Conservation (phyloP, 108 stramenopile genomes). For the Cyclostephanos tholiformis region DNA sequence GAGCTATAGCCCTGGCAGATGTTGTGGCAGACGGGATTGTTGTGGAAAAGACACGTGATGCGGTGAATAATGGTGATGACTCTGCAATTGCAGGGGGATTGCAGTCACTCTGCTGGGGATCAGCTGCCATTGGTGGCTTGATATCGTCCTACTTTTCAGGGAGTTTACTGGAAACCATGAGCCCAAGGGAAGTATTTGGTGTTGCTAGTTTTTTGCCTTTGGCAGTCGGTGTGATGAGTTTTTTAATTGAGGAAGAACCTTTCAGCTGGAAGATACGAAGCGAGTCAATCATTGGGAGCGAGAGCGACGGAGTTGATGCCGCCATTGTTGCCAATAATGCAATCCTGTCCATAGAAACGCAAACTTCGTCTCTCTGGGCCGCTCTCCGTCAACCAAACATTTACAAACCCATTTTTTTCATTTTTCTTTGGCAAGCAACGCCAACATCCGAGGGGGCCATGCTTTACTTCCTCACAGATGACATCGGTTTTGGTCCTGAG, state of each 20-base stretch:
- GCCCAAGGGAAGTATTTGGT: conserved; percentile 83
- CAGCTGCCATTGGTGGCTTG: conserved; percentile 87
- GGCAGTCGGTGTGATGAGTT: conserved; percentile 75
- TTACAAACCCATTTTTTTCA: conserved; percentile 90
- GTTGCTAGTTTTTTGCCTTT: conserved; percentile 89
- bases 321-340: conserved; percentile 2
- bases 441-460: conserved; percentile 93
- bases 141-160: conserved; percentile 91
- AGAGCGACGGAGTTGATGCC: conserved; percentile 1
- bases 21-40: conserved; percentile 97
- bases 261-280: conserved; percentile 10
- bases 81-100: conserved; percentile 76
- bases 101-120: conserved; percentile 92
- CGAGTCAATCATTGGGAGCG: not conserved
- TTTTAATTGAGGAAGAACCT: conserved; percentile 77
- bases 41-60: conserved; percentile 85
- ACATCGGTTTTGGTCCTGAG: conserved; percentile 91
- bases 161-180: conserved; percentile 82
- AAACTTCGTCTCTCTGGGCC: conserved; percentile 74
- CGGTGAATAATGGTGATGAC: conserved; percentile 53
- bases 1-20: conserved; percentile 89
- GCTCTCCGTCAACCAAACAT: conserved; percentile 82
- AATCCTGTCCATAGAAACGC: conserved; percentile 52
- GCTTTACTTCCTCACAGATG: conserved; percentile 92
- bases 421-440: conserved; percentile 96